Evolutionary conservation across 352 stramenopile species (phyloP), one percentile per base, ranked within the genome.

Genomic region (Paralagenidium karlingii): DNA sequence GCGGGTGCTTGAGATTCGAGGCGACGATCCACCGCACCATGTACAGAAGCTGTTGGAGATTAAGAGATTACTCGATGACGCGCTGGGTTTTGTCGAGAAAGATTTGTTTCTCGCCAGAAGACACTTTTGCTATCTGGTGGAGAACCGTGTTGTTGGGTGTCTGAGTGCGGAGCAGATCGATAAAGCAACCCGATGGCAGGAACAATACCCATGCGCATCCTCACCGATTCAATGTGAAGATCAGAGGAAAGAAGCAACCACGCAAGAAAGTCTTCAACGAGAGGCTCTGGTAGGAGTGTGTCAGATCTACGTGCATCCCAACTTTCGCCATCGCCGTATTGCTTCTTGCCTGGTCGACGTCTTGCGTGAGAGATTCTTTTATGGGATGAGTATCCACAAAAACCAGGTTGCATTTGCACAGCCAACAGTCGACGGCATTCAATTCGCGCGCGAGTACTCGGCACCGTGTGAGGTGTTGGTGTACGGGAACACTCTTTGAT

Each of bases 31-130:
- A 2, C 51, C 39, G n/a, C 42, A 61, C 11, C 69, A 81, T 22
- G 52, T 85, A 1, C 80, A 79, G 44, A 86, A 86, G 47, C 48
- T 89, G 27, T 33, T 81, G 38, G 67, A 89, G 46, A 52, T 86
- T 24, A 86, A 89, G 33, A 27, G 42, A 6, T 28, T 83, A 28
- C 57, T 89, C 24, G 75, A 89, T 37, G 68, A 89, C 13, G 69
- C 65, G 6, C 59, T 89, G 16, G 75, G 75, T 3, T 66, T 79
- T 39, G 65, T 82, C 2, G 24, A 74, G 1, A 41, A 16, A 49
- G 25, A 63, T 8, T 30, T 34, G 19, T 86, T 89, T 29, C 40
- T 82, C n/a, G 46, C 67, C 21, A 62, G 70, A 19, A 64, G 53
- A 10, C 47, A 67, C 34, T 89, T 82, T 43, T 20, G 86, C 1